phyloP scores from a whole-genome alignment of 495 filamentous ascomycete genomes.

The Tirmania nivea region DNA sequence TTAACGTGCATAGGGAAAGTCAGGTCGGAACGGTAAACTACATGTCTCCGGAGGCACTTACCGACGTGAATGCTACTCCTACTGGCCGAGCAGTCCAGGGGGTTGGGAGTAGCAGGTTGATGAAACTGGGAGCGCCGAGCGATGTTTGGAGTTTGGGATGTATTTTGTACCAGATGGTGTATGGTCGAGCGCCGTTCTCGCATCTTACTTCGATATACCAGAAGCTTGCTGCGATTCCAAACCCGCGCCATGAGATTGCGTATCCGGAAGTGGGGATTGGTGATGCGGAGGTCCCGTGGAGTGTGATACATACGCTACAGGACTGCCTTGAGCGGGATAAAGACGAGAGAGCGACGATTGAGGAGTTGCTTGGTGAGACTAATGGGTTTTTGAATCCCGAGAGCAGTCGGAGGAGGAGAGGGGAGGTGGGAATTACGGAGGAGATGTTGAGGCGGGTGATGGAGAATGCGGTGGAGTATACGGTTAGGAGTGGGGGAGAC shows the following conservation, averaged over 20 bases:
- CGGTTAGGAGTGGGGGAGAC: conserved; percentile 31
- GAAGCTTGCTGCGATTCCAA: conserved; percentile 63
- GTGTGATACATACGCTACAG: conserved; percentile 49
- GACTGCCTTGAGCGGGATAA: conserved; percentile 64
- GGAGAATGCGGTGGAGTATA: conserved; percentile 40
- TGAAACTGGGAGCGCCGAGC: conserved; percentile 87
- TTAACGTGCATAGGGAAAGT: conserved; percentile 90
- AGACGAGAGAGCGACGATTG: conserved; percentile 51
- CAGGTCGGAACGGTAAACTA: conserved; percentile 95
- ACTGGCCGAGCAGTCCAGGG: conserved; percentile 14
- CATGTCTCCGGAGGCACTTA: conserved; percentile 86
- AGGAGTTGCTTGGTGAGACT: conserved; percentile 42
- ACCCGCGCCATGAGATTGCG: conserved; percentile 61
- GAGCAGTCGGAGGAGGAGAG: conserved; percentile 24
- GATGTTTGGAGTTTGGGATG: conserved; percentile 94
- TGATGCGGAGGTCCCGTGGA: conserved; percentile 43
- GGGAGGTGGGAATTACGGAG: conserved; percentile 36
- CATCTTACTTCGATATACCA: conserved; percentile 68
- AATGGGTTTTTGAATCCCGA: conserved; percentile 76
- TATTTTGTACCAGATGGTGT: conserved; percentile 94
- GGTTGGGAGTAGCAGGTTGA: conserved; percentile 32
- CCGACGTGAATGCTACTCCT: conserved; percentile 50
- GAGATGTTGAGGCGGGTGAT: conserved; percentile 44
- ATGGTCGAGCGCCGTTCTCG: conserved; percentile 77
- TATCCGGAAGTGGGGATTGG: conserved; percentile 60